Evolutionary conservation across 192 early-diverging fungal species (phyloP), one percentile per base, ranked within the genome.

Genomic region (Coemansia sp.): DNA sequence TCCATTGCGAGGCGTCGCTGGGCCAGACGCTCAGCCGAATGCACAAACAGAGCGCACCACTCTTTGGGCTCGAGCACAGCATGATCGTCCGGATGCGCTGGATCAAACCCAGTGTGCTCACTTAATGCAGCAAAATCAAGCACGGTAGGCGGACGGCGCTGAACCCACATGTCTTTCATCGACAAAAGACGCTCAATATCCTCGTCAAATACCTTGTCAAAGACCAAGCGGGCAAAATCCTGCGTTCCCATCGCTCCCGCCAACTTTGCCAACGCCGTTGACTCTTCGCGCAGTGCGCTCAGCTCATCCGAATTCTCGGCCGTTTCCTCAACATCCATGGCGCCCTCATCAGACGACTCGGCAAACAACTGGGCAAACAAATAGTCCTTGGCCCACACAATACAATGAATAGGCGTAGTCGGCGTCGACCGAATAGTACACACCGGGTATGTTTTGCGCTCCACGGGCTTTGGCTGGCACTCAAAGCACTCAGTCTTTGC

Each of bases 381-480:
- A 75, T 94, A 99, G 64, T 87, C 92, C 74, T 99, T 99, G 64
- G 96, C 92, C 97, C 97, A 99, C 24, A 98, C 96, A 64, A 99
- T 94, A 64, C 96, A 98, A 69, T 99, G 97, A 48, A 99, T 94
- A 14, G 97, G 93, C 24, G 88, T 86, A 47, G 85, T 90, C 0
- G 97, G 97, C 5, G 97, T 99, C 29, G 90, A 93, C 38, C 97
- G 87, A 66, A 99, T 98, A 6, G 97, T 99, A 71, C 97, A 99
- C 6, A 98, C 91, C 16, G 97, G 92, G 59, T 90, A 97, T 0
- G 96, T 94, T 59, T 87, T 95, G 54, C 88, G 88, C 58, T 81
- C 78, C 2, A 84, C 89, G 1, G 90, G 85, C 62, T 95, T 93
- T 11, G 92, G 91, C 27, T 88, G 87, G 65, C 97, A 99, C 61